Evolutionary conservation across 2,329 filamentous ascomycete genomes (phyloP).

Genomic region (Apiospora saccharicola): DNA sequence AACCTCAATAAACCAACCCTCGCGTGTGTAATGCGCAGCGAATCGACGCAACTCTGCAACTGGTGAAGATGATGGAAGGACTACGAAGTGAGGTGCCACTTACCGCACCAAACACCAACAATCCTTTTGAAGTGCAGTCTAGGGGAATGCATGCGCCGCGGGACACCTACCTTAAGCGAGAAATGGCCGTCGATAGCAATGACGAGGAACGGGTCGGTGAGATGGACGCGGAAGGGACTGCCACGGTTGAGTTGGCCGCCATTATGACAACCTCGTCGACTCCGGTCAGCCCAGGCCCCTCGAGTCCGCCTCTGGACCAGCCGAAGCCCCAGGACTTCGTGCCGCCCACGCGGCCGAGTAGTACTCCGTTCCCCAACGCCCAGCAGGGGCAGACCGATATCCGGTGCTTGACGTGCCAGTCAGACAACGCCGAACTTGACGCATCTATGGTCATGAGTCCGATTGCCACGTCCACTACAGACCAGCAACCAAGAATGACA

Average conservation of each 20-base stretch:
- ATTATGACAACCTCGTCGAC: conserved; percentile 59
- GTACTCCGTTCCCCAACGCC: conserved; percentile 65
- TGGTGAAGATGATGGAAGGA: conserved; percentile 35
- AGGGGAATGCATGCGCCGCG: conserved; percentile 36
- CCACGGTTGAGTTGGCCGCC: conserved; percentile 51
- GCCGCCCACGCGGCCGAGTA: conserved; percentile 62
- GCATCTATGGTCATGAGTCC: conserved; percentile 38
- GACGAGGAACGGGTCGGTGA: conserved; percentile 32
- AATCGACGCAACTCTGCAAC: conserved; percentile 4
- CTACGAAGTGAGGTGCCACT: conserved; percentile 32
- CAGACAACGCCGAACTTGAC: conserved; percentile 40
- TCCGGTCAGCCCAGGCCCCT: conserved; percentile 61
- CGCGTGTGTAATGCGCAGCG: conserved; percentile 27
- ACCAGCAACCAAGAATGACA: conserved; percentile 44
- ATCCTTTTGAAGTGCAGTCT: conserved; percentile 37
- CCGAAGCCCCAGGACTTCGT: conserved; percentile 55
- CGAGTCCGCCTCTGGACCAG: conserved; percentile 59
- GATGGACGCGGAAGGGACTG: conserved; percentile 46
- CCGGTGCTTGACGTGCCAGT: conserved; percentile 49
- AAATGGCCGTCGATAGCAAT: conserved; percentile 36
- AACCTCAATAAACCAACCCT: neutral
- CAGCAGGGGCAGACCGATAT: conserved; percentile 56
- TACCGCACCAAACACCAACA: conserved; percentile 26
- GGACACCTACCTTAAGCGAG: conserved; percentile 38
- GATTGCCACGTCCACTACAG: conserved; percentile 34